Conservation (phyloP, 2,329 filamentous ascomycete species). For the Niveomyces coronatus region DNA sequence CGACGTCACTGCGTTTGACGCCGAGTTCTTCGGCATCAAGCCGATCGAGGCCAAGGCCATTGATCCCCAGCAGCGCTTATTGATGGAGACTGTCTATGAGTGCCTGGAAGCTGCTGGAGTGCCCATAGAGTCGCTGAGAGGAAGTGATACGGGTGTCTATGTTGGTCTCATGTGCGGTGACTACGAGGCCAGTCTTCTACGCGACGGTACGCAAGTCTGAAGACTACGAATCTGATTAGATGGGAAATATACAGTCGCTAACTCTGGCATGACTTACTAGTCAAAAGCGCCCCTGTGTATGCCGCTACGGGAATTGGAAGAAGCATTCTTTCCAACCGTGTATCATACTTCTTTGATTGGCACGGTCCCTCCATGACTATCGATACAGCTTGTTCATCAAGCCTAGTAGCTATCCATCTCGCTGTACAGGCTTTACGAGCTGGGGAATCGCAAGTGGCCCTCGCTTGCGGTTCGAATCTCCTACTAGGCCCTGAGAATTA, state of each 20-base stretch:
- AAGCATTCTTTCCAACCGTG: constrained; percentile 25
- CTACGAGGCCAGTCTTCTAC: no score
- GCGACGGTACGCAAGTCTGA: no score
- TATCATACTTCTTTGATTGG: constrained; percentile 32
- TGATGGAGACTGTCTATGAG: constrained; percentile 22
- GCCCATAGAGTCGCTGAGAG: neutral
- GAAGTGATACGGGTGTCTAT: neutral
- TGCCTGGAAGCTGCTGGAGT: constrained; percentile 13
- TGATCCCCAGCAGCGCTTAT: constrained; percentile 19
- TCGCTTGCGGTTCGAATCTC: constrained; percentile 26
- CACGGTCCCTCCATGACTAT: constrained; percentile 19
- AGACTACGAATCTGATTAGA: no score
- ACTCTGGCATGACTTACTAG: neutral
- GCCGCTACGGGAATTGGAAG: constrained; percentile 16
- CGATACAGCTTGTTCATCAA: constrained; percentile 30
- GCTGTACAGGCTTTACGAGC: constrained; percentile 17
- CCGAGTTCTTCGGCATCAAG: constrained; percentile 15
- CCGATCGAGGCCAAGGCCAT: constrained; percentile 16
- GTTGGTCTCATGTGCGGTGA: constrained; percentile 8
- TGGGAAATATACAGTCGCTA: neutral
- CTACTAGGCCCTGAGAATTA: constrained; percentile 13
- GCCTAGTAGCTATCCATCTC: constrained; percentile 24
- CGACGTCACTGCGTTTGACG: constrained; percentile 14
- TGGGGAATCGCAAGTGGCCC: constrained; percentile 16
- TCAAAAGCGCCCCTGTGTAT: neutral